Percentiles rank a stretch among this genome's conserved stretches.
phyloP scores from a whole-genome alignment of 306 rosid species.

The Sechiopsis laciniata region DNA sequence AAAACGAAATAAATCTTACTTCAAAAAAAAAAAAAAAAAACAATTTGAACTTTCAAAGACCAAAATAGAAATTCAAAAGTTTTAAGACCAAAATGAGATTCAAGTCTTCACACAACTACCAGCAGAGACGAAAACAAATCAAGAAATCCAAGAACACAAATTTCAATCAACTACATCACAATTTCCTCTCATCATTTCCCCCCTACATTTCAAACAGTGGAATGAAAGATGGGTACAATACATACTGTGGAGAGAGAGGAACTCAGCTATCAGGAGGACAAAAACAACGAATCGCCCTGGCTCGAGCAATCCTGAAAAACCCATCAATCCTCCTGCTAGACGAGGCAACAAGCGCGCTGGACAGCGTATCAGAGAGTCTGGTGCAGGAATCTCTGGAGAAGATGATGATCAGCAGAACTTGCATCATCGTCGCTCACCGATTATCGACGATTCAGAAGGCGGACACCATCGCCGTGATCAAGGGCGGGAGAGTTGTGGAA shows the following conservation, averaged over 20 bases:
- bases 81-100: no score
- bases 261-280: constrained; percentile 88
- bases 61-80: no score
- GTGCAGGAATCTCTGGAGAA: constrained; percentile 76
- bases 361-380: constrained; percentile 66
- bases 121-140: not conserved
- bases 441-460: constrained; percentile 68
- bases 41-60: no score
- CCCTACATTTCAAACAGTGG: constrained; percentile 40
- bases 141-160: constrained; percentile 1
- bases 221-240: constrained; percentile 70
- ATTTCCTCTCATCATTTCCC: not conserved
- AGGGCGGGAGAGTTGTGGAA: constrained; percentile 63
- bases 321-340: constrained; percentile 76
- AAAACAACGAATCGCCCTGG: constrained; percentile 81
- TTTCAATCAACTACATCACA: not conserved
- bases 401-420: constrained; percentile 68
- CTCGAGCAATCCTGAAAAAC: constrained; percentile 72
- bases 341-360: constrained; percentile 91
- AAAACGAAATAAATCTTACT: no score
- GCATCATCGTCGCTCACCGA: constrained; percentile 70
- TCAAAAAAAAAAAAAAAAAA: no score
- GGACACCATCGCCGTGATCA: constrained; percentile 62
- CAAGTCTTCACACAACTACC: not conserved
- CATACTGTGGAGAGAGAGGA: constrained; percentile 86